Conservation (phyloP, 2,329 filamentous ascomycete genomes). For the Colletotrichum siamense region DNA sequence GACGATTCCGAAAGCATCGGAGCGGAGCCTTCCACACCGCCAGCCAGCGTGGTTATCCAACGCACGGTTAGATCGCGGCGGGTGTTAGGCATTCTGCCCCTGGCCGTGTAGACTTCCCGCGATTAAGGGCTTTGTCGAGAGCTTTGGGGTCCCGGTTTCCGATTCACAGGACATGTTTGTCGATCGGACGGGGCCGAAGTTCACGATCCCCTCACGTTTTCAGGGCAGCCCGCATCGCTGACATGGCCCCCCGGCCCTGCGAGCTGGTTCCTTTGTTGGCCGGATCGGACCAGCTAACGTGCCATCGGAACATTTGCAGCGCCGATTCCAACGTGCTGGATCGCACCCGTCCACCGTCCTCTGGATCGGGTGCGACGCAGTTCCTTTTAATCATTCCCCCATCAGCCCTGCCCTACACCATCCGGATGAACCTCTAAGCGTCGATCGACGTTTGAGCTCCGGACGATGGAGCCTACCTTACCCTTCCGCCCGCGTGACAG, state of each 20-base stretch:
- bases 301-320: constrained; percentile 12
- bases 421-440: neutral
- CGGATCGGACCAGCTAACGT: constrained; percentile 11
- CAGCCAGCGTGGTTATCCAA: neutral
- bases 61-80: neutral
- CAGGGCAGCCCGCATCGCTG: constrained; percentile 14
- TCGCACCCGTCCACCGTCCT: neutral
- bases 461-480: neutral
- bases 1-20: neutral
- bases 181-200: constrained; percentile 15
- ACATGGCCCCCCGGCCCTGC: neutral
- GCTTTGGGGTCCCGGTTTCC: neutral
- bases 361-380: neutral
- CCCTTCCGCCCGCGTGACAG: neutral
- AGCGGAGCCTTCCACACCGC: neutral
- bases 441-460: neutral
- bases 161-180: constrained; percentile 4
- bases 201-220: constrained; percentile 13
- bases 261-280: constrained; percentile 9
- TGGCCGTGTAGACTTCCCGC: neutral
- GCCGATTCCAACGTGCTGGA: constrained; percentile 10
- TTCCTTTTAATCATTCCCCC: neutral
- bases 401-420: constrained; percentile 1
- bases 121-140: neutral
- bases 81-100: neutral